Evolutionary conservation across 306 rosid genomes (phyloP), one percentile per base, ranked within the genome.

Genomic region (Elaeagnus macrophylla): DNA sequence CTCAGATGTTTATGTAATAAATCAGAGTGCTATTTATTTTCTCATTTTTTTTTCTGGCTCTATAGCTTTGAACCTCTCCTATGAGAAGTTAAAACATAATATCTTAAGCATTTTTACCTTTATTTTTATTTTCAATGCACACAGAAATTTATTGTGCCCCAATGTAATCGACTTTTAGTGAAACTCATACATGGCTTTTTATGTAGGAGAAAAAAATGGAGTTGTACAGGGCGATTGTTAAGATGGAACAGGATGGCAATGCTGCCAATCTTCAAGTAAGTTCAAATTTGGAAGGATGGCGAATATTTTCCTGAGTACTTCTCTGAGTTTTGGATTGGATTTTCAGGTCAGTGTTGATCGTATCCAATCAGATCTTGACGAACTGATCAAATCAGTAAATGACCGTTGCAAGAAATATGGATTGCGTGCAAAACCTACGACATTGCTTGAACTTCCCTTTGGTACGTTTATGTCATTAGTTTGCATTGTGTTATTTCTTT

Each of bases 341-440:
- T 78, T 82, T 81, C 83, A 84, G 96, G 86, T 36, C 39, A 83
- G 73, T 51, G 90, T 71, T 64, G 88, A 79, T 67, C 81, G 17
- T 54, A 77, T 93, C 61, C 95, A 83, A 59, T 75, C 81, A 48
- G 86, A 75, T 15, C 84, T 88, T 66, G 95, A 93, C 60, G 94
- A 81, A 60, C 67, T 88, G 47, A 90, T 88, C 63, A 93, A 84
- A 81, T 69, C 79, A 54, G 75, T 93, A 59, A 93, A 82, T 71
- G 94, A 88, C 53, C 86, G 86, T 40, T 93, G 99, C 83, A 93
- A 93, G 87, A 81, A 71, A 59, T 88, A 88, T 57, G 99, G 96
- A 47, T 75, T 93, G 67, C 90, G 81, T 37, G 81, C 83, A 59
- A 93, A 84, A 75, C 88, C 99, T 56, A 73, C 74, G 48, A 81